Conservation (phyloP, 768 basidiomycete species). For the Paxillus rubicundulus region DNA sequence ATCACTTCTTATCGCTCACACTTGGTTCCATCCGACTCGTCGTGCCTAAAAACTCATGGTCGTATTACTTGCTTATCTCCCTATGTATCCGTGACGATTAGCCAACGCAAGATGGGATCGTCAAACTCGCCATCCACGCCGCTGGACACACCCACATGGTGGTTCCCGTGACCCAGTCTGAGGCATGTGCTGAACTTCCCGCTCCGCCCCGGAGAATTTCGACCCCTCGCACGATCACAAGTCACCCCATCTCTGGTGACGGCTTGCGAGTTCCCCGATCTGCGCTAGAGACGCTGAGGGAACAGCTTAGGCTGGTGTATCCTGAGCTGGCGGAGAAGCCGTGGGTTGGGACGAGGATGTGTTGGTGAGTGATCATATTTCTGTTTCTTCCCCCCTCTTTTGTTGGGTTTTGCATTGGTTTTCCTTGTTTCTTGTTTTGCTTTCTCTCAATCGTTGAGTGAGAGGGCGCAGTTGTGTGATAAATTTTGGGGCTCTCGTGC, state of each 20-base stretch:
- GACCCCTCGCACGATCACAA: constrained; percentile 69
- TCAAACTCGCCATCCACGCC: constrained; percentile 79
- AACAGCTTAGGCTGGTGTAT: constrained; percentile 55
- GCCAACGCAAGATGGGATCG: constrained; percentile 65
- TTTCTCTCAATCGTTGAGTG: not conserved
- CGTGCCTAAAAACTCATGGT: not conserved
- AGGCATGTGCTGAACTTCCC: constrained; percentile 12
- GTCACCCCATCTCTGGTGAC: constrained; percentile 48
- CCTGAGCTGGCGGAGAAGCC: constrained; percentile 76
- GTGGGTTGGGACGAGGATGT: constrained; percentile 73
- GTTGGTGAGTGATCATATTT: constrained; percentile 60
- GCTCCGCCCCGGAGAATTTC: constrained; percentile 47
- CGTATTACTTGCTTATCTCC: constrained; percentile 1
- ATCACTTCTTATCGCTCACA: not conserved
- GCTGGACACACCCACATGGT: constrained; percentile 61
- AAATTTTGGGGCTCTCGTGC: not conserved
- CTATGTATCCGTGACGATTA: constrained; percentile 22
- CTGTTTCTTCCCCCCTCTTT: not conserved
- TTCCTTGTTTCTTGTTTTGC: not conserved
- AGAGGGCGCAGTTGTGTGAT: not conserved
- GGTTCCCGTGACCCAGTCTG: constrained; percentile 1
- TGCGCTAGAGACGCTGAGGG: constrained; percentile 49
- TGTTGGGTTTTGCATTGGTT: not conserved
- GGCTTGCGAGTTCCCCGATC: constrained; percentile 67
- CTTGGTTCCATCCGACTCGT: not conserved